A percentile compares a stretch with the other conserved stretches of the same genome.
Evolutionary conservation across 306 rosid genomes (phyloP).

Genomic region (Vicia sativa): DNA sequence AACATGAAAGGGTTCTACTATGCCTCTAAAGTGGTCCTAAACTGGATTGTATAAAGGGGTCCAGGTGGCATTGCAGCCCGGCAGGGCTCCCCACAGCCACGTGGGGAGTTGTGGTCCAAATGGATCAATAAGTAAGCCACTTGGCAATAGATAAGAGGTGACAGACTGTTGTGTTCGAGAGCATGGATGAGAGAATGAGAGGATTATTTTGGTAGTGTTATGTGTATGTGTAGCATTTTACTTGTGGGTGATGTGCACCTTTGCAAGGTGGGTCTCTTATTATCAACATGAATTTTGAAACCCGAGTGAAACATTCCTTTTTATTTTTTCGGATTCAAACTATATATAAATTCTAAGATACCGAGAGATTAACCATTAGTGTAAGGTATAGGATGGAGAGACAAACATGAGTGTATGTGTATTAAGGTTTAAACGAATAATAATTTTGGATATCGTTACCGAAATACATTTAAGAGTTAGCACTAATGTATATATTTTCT

Average conservation of each 20-base stretch:
- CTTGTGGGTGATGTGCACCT: not conserved
- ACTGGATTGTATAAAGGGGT: slow-evolving; percentile 23
- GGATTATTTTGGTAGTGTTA: not conserved
- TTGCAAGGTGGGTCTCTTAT: no score
- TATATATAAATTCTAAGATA: no score
- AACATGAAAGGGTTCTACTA: slow-evolving; percentile 37
- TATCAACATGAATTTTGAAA: no score
- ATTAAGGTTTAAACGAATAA: no score
- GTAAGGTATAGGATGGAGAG: no score
- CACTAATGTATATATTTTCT: no score
- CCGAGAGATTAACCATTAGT: no score
- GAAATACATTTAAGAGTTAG: no score
- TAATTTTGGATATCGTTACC: no score
- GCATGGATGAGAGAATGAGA: slow-evolving; percentile 12
- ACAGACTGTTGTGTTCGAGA: slow-evolving; percentile 55
- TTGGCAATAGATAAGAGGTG: slow-evolving; percentile 47
- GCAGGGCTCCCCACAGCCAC: slow-evolving; percentile 68
- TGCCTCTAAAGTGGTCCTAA: slow-evolving; percentile 63
- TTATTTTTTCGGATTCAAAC: no score
- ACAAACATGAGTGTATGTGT: no score
- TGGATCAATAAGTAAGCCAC: slow-evolving; percentile 43
- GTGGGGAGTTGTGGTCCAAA: slow-evolving; percentile 73
- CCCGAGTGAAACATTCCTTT: not conserved
- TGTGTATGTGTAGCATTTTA: no score
- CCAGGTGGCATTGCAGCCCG: slow-evolving; percentile 63